Evolutionary conservation across 495 filamentous ascomycete genomes (phyloP), one percentile per base, ranked within the genome.

Genomic region (Tuber aestivum): DNA sequence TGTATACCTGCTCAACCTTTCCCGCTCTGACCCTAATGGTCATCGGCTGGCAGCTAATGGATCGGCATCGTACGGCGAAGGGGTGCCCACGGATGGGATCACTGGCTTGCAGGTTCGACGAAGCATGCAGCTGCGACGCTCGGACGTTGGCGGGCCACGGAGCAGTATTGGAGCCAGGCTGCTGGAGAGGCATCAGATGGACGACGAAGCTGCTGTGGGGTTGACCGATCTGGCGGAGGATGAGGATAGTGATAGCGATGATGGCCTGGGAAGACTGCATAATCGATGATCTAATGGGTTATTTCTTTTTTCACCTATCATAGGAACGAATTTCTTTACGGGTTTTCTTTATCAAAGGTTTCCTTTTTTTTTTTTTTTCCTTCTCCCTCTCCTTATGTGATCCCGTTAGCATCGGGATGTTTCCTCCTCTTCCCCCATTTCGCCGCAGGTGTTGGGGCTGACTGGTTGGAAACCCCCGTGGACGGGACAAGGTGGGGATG

Each of bases 1-100:
- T 61, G 95, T 99, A 56, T 99, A 99, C 84, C 91, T 99, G 8
- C 90, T 99, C 79, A 98, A 98, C 81, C 91, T 98, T 41, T 97
- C 94, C 14, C 92, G 96, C 73, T 87, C 90, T 77, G 95, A 99
- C 82, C 94, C 95, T 0, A 90, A 97, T 77, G 96, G 95, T 32
- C 89, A 87, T 65, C 87, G 86, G 61, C 79, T 90, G 78, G 86
- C 94, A 37, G 91, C 90, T 41, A 86, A 88, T 68, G 91, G 91
- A 74, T 75, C 74, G 45, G 84, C 86, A 70, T 85, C 85, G 74
- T 89, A 89, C 68, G 85, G 87, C 50, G 92, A 97, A 82, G 92
- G 89, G 41, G 91, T 94, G 23, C 95, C 95, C 23, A 97, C 94
- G 35, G 95, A 99, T 82, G 93, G 90, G 75, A 90, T 99, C 77